Evolutionary conservation across 2,329 filamentous ascomycete species (phyloP), one percentile per base, ranked within the genome.

Genomic region (Epichloe glyceriae): DNA sequence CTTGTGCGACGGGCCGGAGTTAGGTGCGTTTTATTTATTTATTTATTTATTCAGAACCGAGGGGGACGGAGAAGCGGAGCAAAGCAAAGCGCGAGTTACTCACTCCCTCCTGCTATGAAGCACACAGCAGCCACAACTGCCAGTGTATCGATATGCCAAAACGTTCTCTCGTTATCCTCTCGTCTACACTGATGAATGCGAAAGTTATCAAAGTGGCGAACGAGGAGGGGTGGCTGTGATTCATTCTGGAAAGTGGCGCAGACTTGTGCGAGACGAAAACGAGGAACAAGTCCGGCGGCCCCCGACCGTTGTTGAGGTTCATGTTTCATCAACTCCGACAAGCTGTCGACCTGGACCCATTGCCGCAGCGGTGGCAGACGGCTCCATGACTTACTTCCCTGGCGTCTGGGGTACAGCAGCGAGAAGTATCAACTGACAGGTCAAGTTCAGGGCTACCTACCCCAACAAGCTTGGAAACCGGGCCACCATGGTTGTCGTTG

Each of bases 401-500:
- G 45, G 45, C 40, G 12, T 19, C 34, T 7, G 33, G 41, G 33
- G 40, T 33, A 19, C 42, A 40, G 37, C 26, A 15, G 38, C 22
- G 42, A 17, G 20, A 42, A 40, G 33, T 42, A 47, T 30, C 44
- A 35, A 41, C 40, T 51, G 50, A 48, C 50, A 26, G 22, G 40
- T 51, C 50, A 47, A 39, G 4, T 42, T 22, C 38, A 43, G 49
- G 15, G 8, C 20, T 45, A 6, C 12, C 5, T 3, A 7, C 22
- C 22, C 22, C 22, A 26, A 7, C n/a, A 19, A 17, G 10, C 43
- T 2, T 8, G 15, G 26, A 5, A 4, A 45, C 35, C 5, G n/a
- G 26, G 17, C 12, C 26, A 11, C 43, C 26, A 30, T 20, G 17
- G 26, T 34, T 34, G 20, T 8, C 22, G 22, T 26, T 1, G 22